Base-by-base conservation (phyloP, 2,329 filamentous ascomycete species). In the Apiospora arundinis region DNA sequence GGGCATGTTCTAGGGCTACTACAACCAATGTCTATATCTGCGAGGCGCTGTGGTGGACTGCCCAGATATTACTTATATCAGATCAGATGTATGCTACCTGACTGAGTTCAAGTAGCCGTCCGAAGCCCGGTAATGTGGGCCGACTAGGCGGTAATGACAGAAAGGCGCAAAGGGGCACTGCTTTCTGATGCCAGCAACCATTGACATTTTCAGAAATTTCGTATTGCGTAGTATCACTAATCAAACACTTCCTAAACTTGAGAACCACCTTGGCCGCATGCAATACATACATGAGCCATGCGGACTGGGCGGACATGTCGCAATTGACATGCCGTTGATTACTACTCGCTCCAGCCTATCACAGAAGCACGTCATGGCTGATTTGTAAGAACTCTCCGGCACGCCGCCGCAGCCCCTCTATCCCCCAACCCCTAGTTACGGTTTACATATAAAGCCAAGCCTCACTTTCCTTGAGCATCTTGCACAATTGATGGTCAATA, bases 301-400 rank as follows among this genome's bases (percentile, higher is more conserved):
- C 25, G 25, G 25, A 18, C 49, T 56, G 25, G 25, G 18, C 18
- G 49, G 49, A 21, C 12, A 56, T 25, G 49, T 56, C 49, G 25
- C 14, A 32, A 56, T 56, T 32, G 49, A 37, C n/a, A 0, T 9
- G 7, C 8, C 11, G n/a, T 60, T 21, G 52, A 37, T 37, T 60
- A n/a, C 28, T 18, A 60, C 18, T 28, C 52, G 25, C 16, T 37
- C 18, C 11, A n/a, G 52, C 16, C 28, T 37, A 12, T 12, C 32
- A 14, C 14, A 45, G 56, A 9, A 40, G 56, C 56, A 63, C 56
- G 56, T 40, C 0, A 83, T 84, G 0, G 87, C 80, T 1, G 84
- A 85, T 71, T 83, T 80, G 72, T 68, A 48, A 68, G 66, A 48
- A 37, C 46, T 48, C 44, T 68, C 66, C 42, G 42, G 40, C 42